Conservation (phyloP, 495 filamentous ascomycete species). For the Saxispiralis lemnorum region DNA sequence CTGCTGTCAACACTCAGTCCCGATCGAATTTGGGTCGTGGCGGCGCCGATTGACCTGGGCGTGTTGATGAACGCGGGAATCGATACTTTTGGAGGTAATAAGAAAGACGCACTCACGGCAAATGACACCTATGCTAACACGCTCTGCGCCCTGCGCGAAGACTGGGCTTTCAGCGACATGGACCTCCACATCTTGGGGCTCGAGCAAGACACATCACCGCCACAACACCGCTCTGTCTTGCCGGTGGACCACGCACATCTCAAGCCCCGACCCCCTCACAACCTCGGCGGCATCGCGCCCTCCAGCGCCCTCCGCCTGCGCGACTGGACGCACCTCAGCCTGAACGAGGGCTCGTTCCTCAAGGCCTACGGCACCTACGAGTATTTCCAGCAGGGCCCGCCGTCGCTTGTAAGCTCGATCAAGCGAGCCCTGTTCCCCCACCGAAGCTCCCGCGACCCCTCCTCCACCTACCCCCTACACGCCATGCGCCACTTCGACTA, state of each 20-base stretch:
- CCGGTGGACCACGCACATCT: neutral
- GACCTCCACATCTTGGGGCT: slow-evolving; percentile 12
- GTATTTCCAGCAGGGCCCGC: slow-evolving; percentile 14
- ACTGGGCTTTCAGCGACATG: slow-evolving; percentile 19
- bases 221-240: neutral
- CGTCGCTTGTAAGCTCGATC: slow-evolving; percentile 10
- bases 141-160: neutral
- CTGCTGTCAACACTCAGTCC: slow-evolving; percentile 6
- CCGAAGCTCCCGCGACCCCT: neutral
- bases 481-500: slow-evolving; percentile 9
- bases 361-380: slow-evolving; percentile 19
- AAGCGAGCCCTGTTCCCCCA: neutral
- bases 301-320: slow-evolving; percentile 9
- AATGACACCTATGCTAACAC: no score
- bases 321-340: slow-evolving; percentile 8
- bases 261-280: slow-evolving; percentile 1
- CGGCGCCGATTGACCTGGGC: slow-evolving; percentile 12
- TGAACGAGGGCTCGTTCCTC: slow-evolving; percentile 17
- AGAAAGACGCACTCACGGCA: neutral
- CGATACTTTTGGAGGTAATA: slow-evolving; percentile 1
- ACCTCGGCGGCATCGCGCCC: slow-evolving; percentile 1
- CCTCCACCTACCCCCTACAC: neutral
- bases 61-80: slow-evolving; percentile 6
- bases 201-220: neutral
- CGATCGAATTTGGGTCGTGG: slow-evolving; percentile 5